Evolutionary conservation across 352 stramenopile genomes (phyloP), one percentile per base, ranked within the genome.

Genomic region (Globisporangium spinosum): DNA sequence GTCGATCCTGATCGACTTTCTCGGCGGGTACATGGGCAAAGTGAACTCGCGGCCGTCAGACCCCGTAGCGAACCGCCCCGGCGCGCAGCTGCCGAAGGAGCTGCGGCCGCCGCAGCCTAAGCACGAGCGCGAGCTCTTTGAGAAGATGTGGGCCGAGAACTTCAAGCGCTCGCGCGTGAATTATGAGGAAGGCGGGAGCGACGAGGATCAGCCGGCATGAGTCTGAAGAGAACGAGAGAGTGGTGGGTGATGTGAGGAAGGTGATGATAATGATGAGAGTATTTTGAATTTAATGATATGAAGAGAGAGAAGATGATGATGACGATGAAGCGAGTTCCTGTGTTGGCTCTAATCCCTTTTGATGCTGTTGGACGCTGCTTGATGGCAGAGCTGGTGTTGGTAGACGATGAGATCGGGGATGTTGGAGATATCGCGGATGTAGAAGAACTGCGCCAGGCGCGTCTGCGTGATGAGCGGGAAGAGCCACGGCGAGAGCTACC

Each of bases 141-240:
- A 98, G 77, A 96, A 98, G 80, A 90, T 98, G 79, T 99, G 97
- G 97, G 90, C 91, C 8, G 90, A 99, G 71, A 98, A 99, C 76
- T 98, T 99, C 79, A 90, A 94, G 54, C 78, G 91, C 40, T 98
- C 93, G 29, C 84, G 77, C 29, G 88, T 95, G 32, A 76, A 94
- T 32, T 95, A 95, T 60, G 69, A 71, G 32, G 64, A 51, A 34
- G 56, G 38, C 34, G 35, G 1, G 4, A 53, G 40, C 9, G 53
- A 67, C 29, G 49, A 29, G n/a, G n/a, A 23, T 0, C 35, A 55
- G 47, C 43, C 62, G 13, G 49, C 23, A 40, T 67, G 22, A 64
- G 17, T 20, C 29, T 6, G 43, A 32, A 13, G 59, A 64, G 15
- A 22, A 55, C 23, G 40, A 56, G 8, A 23, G 47, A 8, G 8